Conservation (phyloP, 2,329 filamentous ascomycete genomes). For the Nemania bipapillata region DNA sequence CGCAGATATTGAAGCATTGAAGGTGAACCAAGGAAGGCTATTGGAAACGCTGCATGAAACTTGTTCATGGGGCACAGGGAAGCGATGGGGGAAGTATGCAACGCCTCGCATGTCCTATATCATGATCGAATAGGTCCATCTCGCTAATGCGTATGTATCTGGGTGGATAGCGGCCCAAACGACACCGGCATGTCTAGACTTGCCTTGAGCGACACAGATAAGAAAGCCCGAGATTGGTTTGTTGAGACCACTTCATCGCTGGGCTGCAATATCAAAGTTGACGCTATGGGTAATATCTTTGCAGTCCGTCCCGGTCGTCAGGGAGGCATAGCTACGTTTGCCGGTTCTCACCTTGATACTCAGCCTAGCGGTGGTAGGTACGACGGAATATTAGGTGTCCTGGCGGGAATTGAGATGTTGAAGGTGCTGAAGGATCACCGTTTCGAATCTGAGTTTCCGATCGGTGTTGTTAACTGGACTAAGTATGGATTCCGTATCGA, state of each 20-base stretch:
- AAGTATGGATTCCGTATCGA: conserved; percentile 56
- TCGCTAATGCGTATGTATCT: conserved; percentile 18
- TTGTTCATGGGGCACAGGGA: conserved; percentile 73
- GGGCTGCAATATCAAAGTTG: conserved; percentile 74
- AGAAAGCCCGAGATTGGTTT: conserved; percentile 80
- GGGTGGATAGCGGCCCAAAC: conserved; percentile 57
- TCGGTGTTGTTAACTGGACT: conserved; percentile 83
- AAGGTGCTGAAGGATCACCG: conserved; percentile 73
- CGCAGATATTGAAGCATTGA: conserved; percentile 52
- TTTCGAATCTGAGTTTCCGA: conserved; percentile 74
- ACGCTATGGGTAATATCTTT: conserved; percentile 85
- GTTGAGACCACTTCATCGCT: conserved; percentile 69
- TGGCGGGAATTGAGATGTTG: conserved; percentile 78
- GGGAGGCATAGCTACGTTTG: conserved; percentile 71
- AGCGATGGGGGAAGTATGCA: conserved; percentile 70
- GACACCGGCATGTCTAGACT: conserved; percentile 83
- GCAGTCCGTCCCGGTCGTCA: conserved; percentile 72
- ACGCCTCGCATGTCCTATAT: conserved; percentile 2
- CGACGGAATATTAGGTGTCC: conserved; percentile 80
- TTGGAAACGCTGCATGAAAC: conserved; percentile 73
- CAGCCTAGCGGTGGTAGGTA: conserved; percentile 74
- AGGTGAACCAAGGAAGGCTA: conserved; percentile 68
- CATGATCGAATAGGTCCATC: conserved; percentile 13
- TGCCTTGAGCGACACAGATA: conserved; percentile 76
- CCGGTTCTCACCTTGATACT: conserved; percentile 75